Evolutionary conservation across 2,329 filamentous ascomycete genomes (phyloP), one percentile per base, ranked within the genome.

Genomic region (Cladosporium sphaerospermum): DNA sequence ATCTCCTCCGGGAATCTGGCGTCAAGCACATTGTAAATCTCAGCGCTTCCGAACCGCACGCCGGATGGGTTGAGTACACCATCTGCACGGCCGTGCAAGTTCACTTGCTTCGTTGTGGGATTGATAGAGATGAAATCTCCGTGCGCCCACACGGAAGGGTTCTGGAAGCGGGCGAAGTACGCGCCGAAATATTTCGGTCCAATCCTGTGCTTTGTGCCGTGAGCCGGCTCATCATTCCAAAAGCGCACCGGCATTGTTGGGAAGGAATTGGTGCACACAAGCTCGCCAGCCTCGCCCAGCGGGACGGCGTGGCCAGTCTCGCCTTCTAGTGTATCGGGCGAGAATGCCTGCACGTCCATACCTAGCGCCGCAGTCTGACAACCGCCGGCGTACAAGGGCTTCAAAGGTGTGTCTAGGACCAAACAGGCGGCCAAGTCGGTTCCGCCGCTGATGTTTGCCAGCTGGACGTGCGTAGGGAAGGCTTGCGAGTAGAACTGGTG

Each of bases 51-150:
- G 62, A 93, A 95, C 0, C 88, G 78, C 9, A 93, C 83, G 0
- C 88, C 88, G 6, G 79, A 83, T 0, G 88, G 88, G 64, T 93
- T 93, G 48, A 93, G 71, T 2, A 93, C 88, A 10, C 88, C 88
- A 63, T 93, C 88, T 4, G 77, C 85, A 1, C 87, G 77, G 1
- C 86, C 86, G 0, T 88, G 76, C 59, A 91, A 84, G 10, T 79
- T 67, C 5, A 89, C 66, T 43, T 81, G 78, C 6, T 81, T 79
- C 1, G 87, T 91, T 3, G 71, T 59, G 0, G 87, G 86, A 62
- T 92, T 82, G 11, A 87, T 72, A 34, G 79, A 78, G 62, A 88
- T 83, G 66, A 91, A 92, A 64, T 93, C 89, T 18, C 88, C 88
- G 58, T 93, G 89, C 0, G 86, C 86, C 89, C 88, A 93, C 1